Percentiles rank a stretch among this genome's conserved stretches.
Evolutionary conservation across 495 filamentous ascomycete genomes (phyloP).

Genomic region (Aspergillus steynii): DNA sequence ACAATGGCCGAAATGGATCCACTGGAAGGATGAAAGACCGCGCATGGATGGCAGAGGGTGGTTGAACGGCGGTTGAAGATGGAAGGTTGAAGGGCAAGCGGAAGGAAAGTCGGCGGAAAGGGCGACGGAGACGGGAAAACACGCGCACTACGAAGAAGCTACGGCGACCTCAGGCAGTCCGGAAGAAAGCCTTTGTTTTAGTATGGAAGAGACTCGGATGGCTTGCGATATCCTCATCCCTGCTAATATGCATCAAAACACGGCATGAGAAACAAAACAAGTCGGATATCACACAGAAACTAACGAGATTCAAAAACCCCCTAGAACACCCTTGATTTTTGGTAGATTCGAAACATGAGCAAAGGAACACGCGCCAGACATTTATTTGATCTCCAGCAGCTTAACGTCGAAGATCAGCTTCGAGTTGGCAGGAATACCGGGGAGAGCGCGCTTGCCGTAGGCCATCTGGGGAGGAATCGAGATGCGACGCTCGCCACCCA

Average conservation of each 20-base stretch:
- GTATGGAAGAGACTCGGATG: constrained; percentile 18
- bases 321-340: constrained; percentile 37
- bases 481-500: constrained; percentile 89
- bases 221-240: constrained; percentile 44
- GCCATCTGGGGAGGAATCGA: constrained; percentile 80
- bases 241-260: constrained; percentile 25
- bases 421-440: constrained; percentile 87
- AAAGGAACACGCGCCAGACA: constrained; percentile 19
- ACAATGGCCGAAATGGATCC: not conserved
- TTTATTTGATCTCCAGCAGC: constrained; percentile 67
- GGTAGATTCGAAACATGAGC: constrained; percentile 22
- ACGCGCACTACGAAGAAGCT: not conserved
- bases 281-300: constrained; percentile 46
- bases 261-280: constrained; percentile 40
- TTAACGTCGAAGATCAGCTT: constrained; percentile 92
- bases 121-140: not conserved
- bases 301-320: constrained; percentile 33
- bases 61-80: not conserved
- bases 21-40: not conserved
- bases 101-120: not conserved
- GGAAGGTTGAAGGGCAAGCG: not conserved
- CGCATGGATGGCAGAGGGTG: not conserved
- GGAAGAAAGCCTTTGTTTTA: not conserved
- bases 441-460: constrained; percentile 77
- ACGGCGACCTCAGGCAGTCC: not conserved